Conservation (phyloP, 2,329 filamentous ascomycete genomes). For the Pleurostoma richardsiae region DNA sequence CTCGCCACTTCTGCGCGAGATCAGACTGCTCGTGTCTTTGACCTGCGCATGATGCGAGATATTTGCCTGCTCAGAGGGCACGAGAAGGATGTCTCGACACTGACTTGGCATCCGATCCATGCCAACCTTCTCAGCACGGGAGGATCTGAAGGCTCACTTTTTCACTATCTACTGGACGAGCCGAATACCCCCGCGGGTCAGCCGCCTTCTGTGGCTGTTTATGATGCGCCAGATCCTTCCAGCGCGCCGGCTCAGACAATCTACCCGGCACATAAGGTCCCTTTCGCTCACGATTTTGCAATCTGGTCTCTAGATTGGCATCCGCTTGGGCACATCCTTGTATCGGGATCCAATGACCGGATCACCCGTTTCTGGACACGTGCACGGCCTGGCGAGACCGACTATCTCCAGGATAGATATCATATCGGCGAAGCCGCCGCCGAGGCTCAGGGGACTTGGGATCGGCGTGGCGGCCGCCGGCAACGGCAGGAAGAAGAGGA, state of each 20-base stretch:
- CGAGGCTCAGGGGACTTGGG: constrained; percentile 93
- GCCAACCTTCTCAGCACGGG: constrained; percentile 85
- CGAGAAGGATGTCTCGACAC: constrained; percentile 90
- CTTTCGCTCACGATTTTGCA: constrained; percentile 87
- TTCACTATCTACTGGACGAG: constrained; percentile 94
- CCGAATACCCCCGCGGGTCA: constrained; percentile 78
- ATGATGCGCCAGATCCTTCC: constrained; percentile 74
- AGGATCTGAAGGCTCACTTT: constrained; percentile 81
- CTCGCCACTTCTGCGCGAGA: constrained; percentile 91
- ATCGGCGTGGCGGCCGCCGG: constrained; percentile 69
- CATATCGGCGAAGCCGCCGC: constrained; percentile 93
- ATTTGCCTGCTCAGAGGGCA: constrained; percentile 90
- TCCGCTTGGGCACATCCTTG: constrained; percentile 89
- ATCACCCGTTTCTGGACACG: constrained; percentile 97
- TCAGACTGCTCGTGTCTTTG: constrained; percentile 88
- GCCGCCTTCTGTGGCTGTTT: constrained; percentile 69
- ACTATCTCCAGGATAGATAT: constrained; percentile 83
- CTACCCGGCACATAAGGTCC: constrained; percentile 80
- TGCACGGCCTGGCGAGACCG: constrained; percentile 79
- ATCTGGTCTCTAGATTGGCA: constrained; percentile 99
- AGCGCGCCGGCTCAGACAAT: constrained; percentile 85
- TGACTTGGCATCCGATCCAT: constrained; percentile 93
- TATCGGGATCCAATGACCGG: constrained; percentile 92
- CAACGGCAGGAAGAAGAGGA: constrained; percentile 90
- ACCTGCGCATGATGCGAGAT: constrained; percentile 97